Base-by-base conservation (phyloP, 163 green algal species). In the Scenedesmus sp. region DNA sequence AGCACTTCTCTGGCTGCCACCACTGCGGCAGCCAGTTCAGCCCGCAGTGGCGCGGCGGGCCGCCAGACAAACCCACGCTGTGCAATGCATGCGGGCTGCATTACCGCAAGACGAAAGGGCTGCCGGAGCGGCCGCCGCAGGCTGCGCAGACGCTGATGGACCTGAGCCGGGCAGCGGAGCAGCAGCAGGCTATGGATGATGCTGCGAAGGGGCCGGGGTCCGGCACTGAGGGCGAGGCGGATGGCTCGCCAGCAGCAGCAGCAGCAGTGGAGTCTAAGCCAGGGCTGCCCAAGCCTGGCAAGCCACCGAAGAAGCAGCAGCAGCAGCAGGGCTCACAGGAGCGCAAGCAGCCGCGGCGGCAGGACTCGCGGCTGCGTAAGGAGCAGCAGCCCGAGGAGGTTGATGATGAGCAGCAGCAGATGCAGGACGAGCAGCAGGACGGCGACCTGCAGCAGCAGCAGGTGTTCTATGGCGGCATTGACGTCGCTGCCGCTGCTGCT, bases 31-130 rank as follows among this genome's bases (percentile, higher is more conserved):
- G 52, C 10, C 90, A 90, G 67, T 90, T 90, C 70, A 87, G 66
- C n/a, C 90, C 90, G 26, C 90, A 93, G 90, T 93, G 90, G 90
- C 85, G 90, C 0, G 90, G 90, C 60, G 90, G 90, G 56, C 90
- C 90, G 20, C 84, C 84, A 3, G 90, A 93, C 16, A 90, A 89
- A 60, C 84, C 90, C 20, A 86, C 77, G 34, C 84, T 93, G 20
- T 93, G 90, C 82, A 93, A 93, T 77, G 90, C 90, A 54, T 93
- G 90, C 82, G 90, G 90, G 26, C 60, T 93, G 73, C 73, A 86
- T 52, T 93, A 82, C 82, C 85, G 90, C 52, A 93, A 93, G 84
- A 90, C 73, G 46, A 93, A 90, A 60, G 55, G 26, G 4, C 84
- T 93, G 57, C 90, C 90, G 12, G 90, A 93, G 79, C 88, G 88